Base-by-base conservation (phyloP, 2,329 filamentous ascomycete species). In the Penicillium decumbens region DNA sequence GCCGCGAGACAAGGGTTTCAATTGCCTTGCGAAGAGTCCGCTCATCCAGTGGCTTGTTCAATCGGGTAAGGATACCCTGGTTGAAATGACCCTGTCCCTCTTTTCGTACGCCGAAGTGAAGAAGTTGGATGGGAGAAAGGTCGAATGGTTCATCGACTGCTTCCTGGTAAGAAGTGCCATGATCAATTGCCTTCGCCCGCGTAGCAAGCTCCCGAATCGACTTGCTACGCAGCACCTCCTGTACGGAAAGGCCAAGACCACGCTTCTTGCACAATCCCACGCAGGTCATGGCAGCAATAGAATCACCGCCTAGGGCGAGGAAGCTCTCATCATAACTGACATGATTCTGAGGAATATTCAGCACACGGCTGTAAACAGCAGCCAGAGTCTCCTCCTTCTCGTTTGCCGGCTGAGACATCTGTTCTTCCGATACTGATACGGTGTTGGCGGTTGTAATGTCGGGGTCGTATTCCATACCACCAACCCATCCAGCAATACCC, bases 261-360 rank as follows among this genome's bases (percentile, higher is more conserved):
- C 65, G 61, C 56, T 75, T 75, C 41, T 74, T 75, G 51, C 72
- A 77, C 30, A 74, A 66, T 2, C 72, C 72, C 49, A 75, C 69
- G 33, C 75, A 75, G 41, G 75, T 75, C 71, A 78, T 77, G 0
- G 76, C 75, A 35, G 75, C 75, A 47, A 77, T 77, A 0, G 74
- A 77, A 48, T 78, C 75, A 44, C 75, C 75, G 29, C 75, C 75
- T 2, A 77, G 55, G 9, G 66, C 71, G 3, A 77, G 55, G 52
- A 77, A 78, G 37, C 68, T 67, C 41, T 69, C 61, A 15, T 66
- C 54, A 30, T 69, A 24, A 25, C 62, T 61, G n/a, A 73, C 64
- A 10, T 64, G 63, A 12, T 48, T 54, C 9, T 57, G 48, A 0
- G 69, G 66, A 15, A 72, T 62, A 18, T 72, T 71, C n/a, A 73